phyloP scores from a whole-genome alignment of 306 rosid genomes.

The Canavalia ensiformis region DNA sequence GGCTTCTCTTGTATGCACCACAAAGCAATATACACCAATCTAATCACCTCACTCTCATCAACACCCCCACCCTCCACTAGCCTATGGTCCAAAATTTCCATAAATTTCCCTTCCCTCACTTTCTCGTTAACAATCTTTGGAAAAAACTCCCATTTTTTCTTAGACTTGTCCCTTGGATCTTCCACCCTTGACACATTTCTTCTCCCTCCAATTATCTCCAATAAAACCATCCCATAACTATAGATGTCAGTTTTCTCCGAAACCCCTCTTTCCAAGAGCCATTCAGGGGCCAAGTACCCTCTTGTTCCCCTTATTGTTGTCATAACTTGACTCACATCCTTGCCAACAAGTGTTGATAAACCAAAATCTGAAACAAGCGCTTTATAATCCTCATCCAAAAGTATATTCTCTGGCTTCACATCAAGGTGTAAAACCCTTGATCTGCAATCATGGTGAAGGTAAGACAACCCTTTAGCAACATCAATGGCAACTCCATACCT shows the following conservation, averaged over 20 bases:
- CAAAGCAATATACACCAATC: slow-evolving; percentile 70
- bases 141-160: slow-evolving; percentile 69
- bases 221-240: slow-evolving; percentile 92
- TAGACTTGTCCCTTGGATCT: slow-evolving; percentile 47
- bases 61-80: slow-evolving; percentile 52
- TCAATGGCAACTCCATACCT: slow-evolving; percentile 78
- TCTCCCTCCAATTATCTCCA: slow-evolving; percentile 88
- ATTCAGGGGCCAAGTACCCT: slow-evolving; percentile 95
- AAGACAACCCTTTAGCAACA: slow-evolving; percentile 80
- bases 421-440: slow-evolving; percentile 83
- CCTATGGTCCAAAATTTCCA: slow-evolving; percentile 81
- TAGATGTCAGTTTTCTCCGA: slow-evolving; percentile 85
- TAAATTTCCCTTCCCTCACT: slow-evolving; percentile 68
- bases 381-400: slow-evolving; percentile 70
- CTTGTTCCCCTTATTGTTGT: slow-evolving; percentile 84
- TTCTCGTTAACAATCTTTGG: slow-evolving; percentile 79
- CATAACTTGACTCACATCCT: slow-evolving; percentile 72
- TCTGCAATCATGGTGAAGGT: slow-evolving; percentile 90
- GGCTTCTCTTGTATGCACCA: slow-evolving; percentile 97
- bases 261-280: slow-evolving; percentile 84
- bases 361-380: slow-evolving; percentile 85
- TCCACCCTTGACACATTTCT: slow-evolving; percentile 64
- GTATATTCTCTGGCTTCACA: slow-evolving; percentile 93
- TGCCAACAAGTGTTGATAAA: slow-evolving; percentile 78
- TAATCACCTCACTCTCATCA: slow-evolving; percentile 72